Percentiles rank a stretch among this genome's conserved stretches.
Evolutionary conservation across 2,329 filamentous ascomycete species (phyloP).

Genomic region (Ophiosphaerella narmari): DNA sequence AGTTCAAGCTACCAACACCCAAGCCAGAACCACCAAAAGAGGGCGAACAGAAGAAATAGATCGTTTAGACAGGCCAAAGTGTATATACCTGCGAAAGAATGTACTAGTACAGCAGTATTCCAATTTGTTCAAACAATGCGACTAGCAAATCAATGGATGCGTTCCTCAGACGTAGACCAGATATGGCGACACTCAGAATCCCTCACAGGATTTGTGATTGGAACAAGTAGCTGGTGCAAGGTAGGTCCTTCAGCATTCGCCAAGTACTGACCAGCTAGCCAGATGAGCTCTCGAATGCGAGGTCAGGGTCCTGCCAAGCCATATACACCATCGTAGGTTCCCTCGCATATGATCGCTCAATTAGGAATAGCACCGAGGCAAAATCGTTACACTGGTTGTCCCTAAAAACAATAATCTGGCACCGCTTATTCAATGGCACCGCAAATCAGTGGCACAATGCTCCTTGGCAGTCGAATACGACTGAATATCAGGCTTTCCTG

Average conservation of each 20-base stretch:
- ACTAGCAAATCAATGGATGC: too few relatives aligned
- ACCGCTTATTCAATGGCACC: not conserved
- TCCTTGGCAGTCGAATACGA: not conserved
- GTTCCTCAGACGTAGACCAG: too few relatives aligned
- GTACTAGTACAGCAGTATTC: constrained; percentile 16
- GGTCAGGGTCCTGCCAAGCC: constrained; percentile 9
- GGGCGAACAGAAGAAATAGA: constrained; percentile 89
- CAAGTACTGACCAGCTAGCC: too few relatives aligned
- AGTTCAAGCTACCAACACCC: constrained; percentile 92
- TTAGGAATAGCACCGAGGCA: constrained; percentile 3
- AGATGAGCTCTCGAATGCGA: too few relatives aligned
- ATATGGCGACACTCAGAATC: too few relatives aligned
- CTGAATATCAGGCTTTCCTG: constrained; percentile 16
- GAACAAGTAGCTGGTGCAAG: too few relatives aligned
- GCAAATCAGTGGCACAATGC: not conserved
- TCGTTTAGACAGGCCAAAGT: constrained; percentile 34
- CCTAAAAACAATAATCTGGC: too few relatives aligned
- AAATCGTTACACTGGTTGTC: too few relatives aligned
- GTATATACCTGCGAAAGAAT: constrained; percentile 47
- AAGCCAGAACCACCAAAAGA: constrained; percentile 87
- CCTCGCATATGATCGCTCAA: constrained; percentile 16
- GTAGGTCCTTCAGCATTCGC: too few relatives aligned
- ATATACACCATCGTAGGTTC: not conserved
- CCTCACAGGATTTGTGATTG: too few relatives aligned
- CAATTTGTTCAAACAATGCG: not conserved